phyloP scores from a whole-genome alignment of 2,329 filamentous ascomycete species.

The Sporothrix luriei region DNA sequence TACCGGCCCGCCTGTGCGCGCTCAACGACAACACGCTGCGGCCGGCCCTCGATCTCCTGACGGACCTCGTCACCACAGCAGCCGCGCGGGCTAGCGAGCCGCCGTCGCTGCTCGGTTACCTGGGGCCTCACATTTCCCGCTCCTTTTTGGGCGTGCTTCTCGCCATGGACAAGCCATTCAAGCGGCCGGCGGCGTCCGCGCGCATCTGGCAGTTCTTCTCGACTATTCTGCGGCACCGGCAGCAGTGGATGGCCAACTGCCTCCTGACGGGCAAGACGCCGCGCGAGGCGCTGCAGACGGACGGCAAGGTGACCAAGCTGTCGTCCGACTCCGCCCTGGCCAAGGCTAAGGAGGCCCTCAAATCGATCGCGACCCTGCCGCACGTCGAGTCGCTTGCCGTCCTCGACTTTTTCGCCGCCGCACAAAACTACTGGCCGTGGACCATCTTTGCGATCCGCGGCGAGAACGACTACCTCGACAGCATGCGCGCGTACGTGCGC shows the following conservation, averaged over 20 bases:
- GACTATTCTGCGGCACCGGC: conserved; percentile 80
- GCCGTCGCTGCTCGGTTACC: conserved; percentile 88
- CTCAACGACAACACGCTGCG: conserved; percentile 65
- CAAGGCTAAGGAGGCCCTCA: conserved; percentile 71
- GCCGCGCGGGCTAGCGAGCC: conserved; percentile 68
- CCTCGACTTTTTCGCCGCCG: conserved; percentile 81
- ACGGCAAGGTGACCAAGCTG: conserved; percentile 53
- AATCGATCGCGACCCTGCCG: conserved; percentile 64
- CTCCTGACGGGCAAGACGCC: conserved; percentile 86
- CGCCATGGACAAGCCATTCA: conserved; percentile 73
- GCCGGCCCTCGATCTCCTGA: conserved; percentile 68
- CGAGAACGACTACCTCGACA: conserved; percentile 71
- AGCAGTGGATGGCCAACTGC: conserved; percentile 95
- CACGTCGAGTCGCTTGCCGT: conserved; percentile 71
- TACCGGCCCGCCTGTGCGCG: conserved; percentile 76
- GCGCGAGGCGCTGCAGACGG: conserved; percentile 67
- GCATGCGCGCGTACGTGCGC: conserved; percentile 70
- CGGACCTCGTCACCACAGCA: conserved; percentile 71
- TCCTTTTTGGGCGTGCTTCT: conserved; percentile 80
- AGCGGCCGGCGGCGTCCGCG: conserved; percentile 64
- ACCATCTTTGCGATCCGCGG: conserved; percentile 78
- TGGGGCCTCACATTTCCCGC: conserved; percentile 79
- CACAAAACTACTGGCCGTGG: conserved; percentile 96
- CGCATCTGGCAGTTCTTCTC: conserved; percentile 84
- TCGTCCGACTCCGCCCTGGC: conserved; percentile 68